Conservation (phyloP, 2,329 filamentous ascomycete genomes). For the Trichophyton rubrum region DNA sequence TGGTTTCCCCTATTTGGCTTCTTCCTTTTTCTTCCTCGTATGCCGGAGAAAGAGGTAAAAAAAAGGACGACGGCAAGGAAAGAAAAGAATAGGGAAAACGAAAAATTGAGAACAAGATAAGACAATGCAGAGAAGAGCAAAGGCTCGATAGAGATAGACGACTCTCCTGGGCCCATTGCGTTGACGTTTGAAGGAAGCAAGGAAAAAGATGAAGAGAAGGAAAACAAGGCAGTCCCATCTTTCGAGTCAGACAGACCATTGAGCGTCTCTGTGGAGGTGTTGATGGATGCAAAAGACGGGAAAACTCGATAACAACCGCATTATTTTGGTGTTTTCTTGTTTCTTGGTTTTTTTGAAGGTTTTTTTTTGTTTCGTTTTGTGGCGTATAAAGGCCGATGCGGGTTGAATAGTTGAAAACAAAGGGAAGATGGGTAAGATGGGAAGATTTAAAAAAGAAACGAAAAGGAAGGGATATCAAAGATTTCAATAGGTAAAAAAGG, state of each 20-base stretch:
- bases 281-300: neutral
- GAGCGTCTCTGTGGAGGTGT: constrained; percentile 1
- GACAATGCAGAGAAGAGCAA: neutral
- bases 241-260: neutral
- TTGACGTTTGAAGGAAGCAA: neutral
- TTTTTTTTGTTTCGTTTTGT: neutral
- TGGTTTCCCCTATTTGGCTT: neutral
- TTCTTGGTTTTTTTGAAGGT: too few relatives aligned
- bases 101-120: constrained; percentile 5
- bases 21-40: neutral
- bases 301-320: constrained; percentile 9
- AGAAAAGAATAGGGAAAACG: neutral
- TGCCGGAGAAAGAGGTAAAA: constrained; percentile 7
- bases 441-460: constrained; percentile 10
- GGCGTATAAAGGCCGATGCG: neutral
- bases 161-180: neutral
- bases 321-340: neutral
- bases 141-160: neutral
- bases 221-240: neutral
- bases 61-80: constrained; percentile 2
- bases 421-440: neutral
- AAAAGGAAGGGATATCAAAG: constrained; percentile 7
- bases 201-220: neutral
- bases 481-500: constrained; percentile 1
- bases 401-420: neutral